phyloP scores from a whole-genome alignment of 768 basidiomycete species.

The Dentipellis fragilis region DNA sequence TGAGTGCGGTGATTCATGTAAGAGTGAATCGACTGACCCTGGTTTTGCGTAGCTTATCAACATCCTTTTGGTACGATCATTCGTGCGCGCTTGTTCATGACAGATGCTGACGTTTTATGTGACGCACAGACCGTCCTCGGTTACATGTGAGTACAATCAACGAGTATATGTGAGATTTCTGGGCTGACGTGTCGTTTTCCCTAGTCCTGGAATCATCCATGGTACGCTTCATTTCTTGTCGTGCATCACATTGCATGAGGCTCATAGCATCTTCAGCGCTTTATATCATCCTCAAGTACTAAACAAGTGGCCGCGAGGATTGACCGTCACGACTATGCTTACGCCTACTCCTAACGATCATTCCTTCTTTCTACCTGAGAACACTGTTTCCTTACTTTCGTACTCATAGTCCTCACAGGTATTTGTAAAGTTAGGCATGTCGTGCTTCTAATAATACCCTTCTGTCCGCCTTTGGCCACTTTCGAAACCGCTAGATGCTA shows the following conservation, averaged over 20 bases:
- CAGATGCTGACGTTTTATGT: not conserved
- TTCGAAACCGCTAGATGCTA: not conserved
- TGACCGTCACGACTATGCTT: not conserved
- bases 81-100: not conserved
- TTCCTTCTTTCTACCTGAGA: not conserved
- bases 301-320: slow-evolving; percentile 10
- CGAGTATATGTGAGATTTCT: not conserved
- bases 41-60: slow-evolving; percentile 42
- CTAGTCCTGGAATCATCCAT: slow-evolving; percentile 71
- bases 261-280: slow-evolving; percentile 38
- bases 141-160: slow-evolving; percentile 48
- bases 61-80: slow-evolving; percentile 43
- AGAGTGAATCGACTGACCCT: not conserved
- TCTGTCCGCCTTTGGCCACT: not conserved
- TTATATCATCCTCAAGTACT: slow-evolving; percentile 77
- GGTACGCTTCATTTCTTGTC: slow-evolving; percentile 23
- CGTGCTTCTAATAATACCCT: not conserved
- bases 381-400: not conserved
- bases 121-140: slow-evolving; percentile 50
- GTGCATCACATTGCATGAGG: not conserved
- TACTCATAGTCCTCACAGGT: not conserved
- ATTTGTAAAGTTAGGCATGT: not conserved
- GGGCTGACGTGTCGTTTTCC: slow-evolving; percentile 7
- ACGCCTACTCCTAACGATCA: not conserved
- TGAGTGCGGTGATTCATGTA: slow-evolving; percentile 24